phyloP scores from a whole-genome alignment of 2,329 filamentous ascomycete species.

The Bipolaris victoriae region DNA sequence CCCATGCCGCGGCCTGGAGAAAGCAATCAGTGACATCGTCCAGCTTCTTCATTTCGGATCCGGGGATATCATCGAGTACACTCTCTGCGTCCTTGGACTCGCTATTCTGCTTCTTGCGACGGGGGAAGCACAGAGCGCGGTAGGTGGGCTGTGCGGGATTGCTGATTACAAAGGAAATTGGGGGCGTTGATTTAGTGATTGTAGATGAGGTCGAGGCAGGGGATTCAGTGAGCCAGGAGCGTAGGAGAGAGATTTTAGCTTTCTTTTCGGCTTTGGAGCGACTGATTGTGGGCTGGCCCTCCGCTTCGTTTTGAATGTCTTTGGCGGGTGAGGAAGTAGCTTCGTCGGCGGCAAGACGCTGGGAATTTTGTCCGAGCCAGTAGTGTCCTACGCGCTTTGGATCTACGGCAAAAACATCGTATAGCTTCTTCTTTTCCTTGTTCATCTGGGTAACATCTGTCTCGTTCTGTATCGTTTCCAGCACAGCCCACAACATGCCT shows the following conservation, averaged over 20 bases:
- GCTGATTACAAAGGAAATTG: slow-evolving; percentile 25
- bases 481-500: slow-evolving; percentile 76
- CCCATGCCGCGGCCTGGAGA: slow-evolving; percentile 77
- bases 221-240: slow-evolving; percentile 37
- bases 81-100: not conserved
- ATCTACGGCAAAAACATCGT: slow-evolving; percentile 38
- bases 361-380: slow-evolving; percentile 37
- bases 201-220: slow-evolving; percentile 12
- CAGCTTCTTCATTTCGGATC: slow-evolving; percentile 60
- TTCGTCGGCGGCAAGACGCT: slow-evolving; percentile 6
- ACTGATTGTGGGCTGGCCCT: slow-evolving; percentile 34
- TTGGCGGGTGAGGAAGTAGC: not conserved
- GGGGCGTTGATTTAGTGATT: slow-evolving; percentile 13
- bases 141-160: slow-evolving; percentile 11
- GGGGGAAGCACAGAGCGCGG: slow-evolving; percentile 15
- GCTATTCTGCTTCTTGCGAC: slow-evolving; percentile 6
- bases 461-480: slow-evolving; percentile 24
- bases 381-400: slow-evolving; percentile 48
- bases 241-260: slow-evolving; percentile 68
- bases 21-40: slow-evolving; percentile 84
- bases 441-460: not conserved
- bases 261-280: slow-evolving; percentile 59
- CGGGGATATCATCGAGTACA: not conserved
- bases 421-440: slow-evolving; percentile 4
- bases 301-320: not conserved